A percentile compares a stretch with the other conserved stretches of the same genome.
Evolutionary conservation across 495 filamentous ascomycete species (phyloP).

Genomic region (Lepidopterella palustris): DNA sequence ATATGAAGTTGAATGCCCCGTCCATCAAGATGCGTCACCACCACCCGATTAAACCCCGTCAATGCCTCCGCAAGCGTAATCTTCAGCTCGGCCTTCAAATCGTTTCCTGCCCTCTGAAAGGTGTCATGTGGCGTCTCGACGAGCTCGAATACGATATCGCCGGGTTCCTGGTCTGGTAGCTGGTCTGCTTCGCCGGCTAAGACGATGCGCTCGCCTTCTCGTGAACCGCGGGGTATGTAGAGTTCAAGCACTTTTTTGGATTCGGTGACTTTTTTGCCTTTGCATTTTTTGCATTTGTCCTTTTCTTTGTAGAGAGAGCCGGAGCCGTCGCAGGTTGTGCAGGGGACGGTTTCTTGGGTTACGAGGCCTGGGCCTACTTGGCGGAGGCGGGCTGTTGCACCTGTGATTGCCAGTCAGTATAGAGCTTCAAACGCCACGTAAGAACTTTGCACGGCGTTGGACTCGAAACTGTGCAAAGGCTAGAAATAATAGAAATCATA

Average conservation of each 20-base stretch:
- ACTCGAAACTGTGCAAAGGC: background rate
- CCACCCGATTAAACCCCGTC: constrained; percentile 81
- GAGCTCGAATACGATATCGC: constrained; percentile 84
- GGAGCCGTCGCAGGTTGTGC: constrained; percentile 71
- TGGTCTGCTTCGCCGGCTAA: constrained; percentile 95
- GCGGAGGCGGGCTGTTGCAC: constrained; percentile 63
- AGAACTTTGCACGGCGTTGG: background rate
- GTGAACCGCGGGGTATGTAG: constrained; percentile 86
- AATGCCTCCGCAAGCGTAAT: constrained; percentile 80
- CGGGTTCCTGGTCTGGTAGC: constrained; percentile 80
- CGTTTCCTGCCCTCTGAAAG: constrained; percentile 75
- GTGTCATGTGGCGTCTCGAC: constrained; percentile 72
- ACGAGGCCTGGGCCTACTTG: constrained; percentile 76
- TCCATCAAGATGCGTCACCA: constrained; percentile 89
- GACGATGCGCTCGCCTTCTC: constrained; percentile 81
- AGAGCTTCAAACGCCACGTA: background rate
- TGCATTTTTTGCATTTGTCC: constrained; percentile 97
- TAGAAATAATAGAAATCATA: background rate
- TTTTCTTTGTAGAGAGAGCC: constrained; percentile 86
- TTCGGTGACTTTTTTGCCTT: constrained; percentile 72
- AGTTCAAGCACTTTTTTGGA: constrained; percentile 91
- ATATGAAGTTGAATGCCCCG: constrained; percentile 78
- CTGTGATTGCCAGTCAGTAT: constrained; percentile 27
- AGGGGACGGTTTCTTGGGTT: constrained; percentile 64
- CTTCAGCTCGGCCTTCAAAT: constrained; percentile 71